These are phyloP conservation scores for Trichoderma asperellum DNA, from an alignment of 2,329 filamentous ascomycete genomes.

Conservation along the genomic window DNA sequence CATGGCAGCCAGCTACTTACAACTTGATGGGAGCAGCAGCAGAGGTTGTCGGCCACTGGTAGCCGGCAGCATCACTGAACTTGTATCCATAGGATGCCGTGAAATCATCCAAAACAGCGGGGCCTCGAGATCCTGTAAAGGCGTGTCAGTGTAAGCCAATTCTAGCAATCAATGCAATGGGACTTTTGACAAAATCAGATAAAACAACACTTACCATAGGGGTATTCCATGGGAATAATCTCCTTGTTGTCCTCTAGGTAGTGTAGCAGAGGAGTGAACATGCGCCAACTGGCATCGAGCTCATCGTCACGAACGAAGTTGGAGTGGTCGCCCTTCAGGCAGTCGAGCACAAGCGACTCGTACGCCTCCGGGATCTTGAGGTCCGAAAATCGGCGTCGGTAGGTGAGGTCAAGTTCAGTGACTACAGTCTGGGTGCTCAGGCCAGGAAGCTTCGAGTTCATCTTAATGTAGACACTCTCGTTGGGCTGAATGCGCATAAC, in stretches of 20 bases:
- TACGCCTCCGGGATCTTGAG: constrained; percentile 99
- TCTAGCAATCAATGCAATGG: neutral
- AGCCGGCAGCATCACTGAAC: constrained; percentile 94
- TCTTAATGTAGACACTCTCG: constrained; percentile 99
- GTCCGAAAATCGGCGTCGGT: constrained; percentile 97
- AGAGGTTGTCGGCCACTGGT: constrained; percentile 88
- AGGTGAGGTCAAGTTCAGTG: constrained; percentile 97
- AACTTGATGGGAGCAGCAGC: constrained; percentile 73
- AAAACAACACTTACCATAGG: constrained; percentile 77
- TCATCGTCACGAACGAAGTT: constrained; percentile 99
- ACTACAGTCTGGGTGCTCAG: constrained; percentile 99
- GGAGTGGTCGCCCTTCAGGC: constrained; percentile 97
- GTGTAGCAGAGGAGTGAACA: constrained; percentile 96
- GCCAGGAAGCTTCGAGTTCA: constrained; percentile 99
- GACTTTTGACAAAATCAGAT: neutral
- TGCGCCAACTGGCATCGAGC: constrained; percentile 96
- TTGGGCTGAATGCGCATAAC: constrained; percentile 99
- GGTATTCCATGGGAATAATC: constrained; percentile 99
- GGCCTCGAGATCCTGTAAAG: constrained; percentile 83
- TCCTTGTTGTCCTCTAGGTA: constrained; percentile 99
- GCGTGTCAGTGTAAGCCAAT: constrained; percentile 32
- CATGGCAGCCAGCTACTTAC: constrained; percentile 55
- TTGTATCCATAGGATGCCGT: constrained; percentile 98
- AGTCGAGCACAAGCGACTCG: constrained; percentile 95
- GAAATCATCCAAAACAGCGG: constrained; percentile 95